Conservation (phyloP, 2,329 filamentous ascomycete species). For the Juglanconis juglandina region DNA sequence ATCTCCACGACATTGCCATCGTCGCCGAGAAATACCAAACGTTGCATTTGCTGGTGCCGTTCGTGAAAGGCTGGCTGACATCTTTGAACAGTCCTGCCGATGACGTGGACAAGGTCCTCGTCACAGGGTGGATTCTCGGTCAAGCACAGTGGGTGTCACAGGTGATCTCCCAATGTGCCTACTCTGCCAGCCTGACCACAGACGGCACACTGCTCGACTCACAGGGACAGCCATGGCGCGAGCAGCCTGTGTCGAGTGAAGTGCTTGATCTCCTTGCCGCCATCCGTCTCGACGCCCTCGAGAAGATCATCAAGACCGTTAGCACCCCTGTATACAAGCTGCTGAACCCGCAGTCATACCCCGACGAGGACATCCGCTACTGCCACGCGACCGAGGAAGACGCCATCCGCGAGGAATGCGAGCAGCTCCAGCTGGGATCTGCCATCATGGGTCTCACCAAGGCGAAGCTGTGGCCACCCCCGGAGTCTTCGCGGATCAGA, state of each 20-base stretch:
- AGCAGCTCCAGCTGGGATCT: constrained; percentile 23
- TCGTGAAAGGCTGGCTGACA: constrained; percentile 20
- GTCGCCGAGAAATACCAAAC: constrained; percentile 22
- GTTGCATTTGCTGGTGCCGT: constrained; percentile 21
- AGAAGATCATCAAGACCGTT: constrained; percentile 17
- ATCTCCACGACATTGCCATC: constrained; percentile 21
- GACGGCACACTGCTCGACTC: constrained; percentile 19
- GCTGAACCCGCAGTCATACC: constrained; percentile 13
- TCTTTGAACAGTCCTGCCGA: constrained; percentile 9
- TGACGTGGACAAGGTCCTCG: constrained; percentile 22
- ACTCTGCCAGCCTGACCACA: constrained; percentile 18
- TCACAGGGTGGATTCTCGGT: constrained; percentile 22
- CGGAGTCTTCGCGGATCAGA: constrained; percentile 12
- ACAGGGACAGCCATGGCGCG: constrained; percentile 18
- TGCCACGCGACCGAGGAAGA: constrained; percentile 20
- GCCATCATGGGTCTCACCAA: constrained; percentile 20
- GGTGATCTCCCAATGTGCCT: constrained; percentile 19
- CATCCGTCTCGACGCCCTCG: constrained; percentile 14
- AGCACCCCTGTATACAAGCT: constrained; percentile 16
- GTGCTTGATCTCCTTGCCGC: constrained; percentile 20
- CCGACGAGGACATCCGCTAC: constrained; percentile 9
- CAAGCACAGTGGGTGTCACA: constrained; percentile 20
- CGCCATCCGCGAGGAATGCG: constrained; percentile 20
- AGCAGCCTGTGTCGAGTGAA: constrained; percentile 16
- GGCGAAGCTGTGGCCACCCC: constrained; percentile 20